These are phyloP conservation scores for Aspergillus pseudoterreus DNA, from an alignment of 2,329 filamentous ascomycete genomes.

Conservation along the genomic window DNA sequence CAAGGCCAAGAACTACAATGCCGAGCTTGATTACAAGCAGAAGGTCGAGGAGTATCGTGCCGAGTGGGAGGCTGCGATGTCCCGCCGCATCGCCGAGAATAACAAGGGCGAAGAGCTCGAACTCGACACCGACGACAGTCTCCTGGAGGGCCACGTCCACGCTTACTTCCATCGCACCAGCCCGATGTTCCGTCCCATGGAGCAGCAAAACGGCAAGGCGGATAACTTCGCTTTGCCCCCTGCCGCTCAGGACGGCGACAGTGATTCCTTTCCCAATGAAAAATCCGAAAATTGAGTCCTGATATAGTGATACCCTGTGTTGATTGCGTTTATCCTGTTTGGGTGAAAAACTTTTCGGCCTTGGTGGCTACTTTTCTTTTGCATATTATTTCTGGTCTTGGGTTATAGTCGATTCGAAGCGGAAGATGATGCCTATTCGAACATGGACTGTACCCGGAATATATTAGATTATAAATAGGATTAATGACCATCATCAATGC, in stretches of 20 bases:
- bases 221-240: constrained; percentile 34
- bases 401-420: background rate
- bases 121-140: constrained; percentile 44
- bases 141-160: constrained; percentile 48
- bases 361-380: background rate
- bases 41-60: constrained; percentile 79
- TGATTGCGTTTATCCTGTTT: constrained; percentile 5
- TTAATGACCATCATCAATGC: background rate
- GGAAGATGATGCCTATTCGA: background rate
- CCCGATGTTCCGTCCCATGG: constrained; percentile 40
- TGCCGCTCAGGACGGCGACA: constrained; percentile 26
- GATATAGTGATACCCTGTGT: constrained; percentile 9
- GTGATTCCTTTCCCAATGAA: constrained; percentile 20
- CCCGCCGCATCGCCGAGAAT: constrained; percentile 50
- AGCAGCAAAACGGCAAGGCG: constrained; percentile 29
- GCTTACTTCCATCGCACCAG: constrained; percentile 54
- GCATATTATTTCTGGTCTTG: background rate
- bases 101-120: constrained; percentile 27
- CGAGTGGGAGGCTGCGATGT: constrained; percentile 50
- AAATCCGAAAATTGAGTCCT: constrained; percentile 17
- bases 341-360: constrained; percentile 7
- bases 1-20: constrained; percentile 76
- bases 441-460: background rate
- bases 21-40: constrained; percentile 74
- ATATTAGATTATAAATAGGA: background rate